Conservation (phyloP, 176 grass and related monocot genomes). For the Rhynchospora tenuis region DNA sequence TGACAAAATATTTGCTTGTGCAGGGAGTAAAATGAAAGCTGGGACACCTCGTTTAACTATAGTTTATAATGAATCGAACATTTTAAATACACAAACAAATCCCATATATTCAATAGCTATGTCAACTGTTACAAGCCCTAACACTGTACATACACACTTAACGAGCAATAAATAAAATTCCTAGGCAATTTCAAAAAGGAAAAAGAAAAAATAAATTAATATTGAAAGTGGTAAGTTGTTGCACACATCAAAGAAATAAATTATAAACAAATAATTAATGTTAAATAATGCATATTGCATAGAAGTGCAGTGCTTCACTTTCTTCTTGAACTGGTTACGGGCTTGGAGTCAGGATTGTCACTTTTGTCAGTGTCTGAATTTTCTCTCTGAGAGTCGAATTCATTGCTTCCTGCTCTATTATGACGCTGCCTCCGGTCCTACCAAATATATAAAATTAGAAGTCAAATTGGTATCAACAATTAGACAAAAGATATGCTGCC, state of each 20-base stretch:
- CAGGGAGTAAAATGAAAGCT: neutral
- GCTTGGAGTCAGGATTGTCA: conserved; percentile 59
- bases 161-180: neutral
- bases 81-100: neutral
- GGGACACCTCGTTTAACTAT: neutral
- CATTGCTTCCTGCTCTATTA: conserved; percentile 37
- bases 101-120: neutral
- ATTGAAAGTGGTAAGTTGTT: neutral
- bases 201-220: neutral
- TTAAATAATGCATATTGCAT: neutral
- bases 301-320: neutral
- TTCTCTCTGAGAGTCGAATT: conserved; percentile 66
- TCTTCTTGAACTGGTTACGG: conserved; percentile 6
- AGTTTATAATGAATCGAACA: neutral
- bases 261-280: conserved; percentile 5
- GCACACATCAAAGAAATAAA: neutral
- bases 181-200: neutral
- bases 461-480: neutral
- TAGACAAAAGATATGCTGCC: neutral
- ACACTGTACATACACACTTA: neutral
- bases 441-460: neutral
- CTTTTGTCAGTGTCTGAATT: conserved; percentile 69
- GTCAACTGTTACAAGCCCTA: neutral
- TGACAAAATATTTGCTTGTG: neutral
- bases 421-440: conserved; percentile 73